Conservation (phyloP, 352 stramenopile genomes). For the Lagenidium giganteum region DNA sequence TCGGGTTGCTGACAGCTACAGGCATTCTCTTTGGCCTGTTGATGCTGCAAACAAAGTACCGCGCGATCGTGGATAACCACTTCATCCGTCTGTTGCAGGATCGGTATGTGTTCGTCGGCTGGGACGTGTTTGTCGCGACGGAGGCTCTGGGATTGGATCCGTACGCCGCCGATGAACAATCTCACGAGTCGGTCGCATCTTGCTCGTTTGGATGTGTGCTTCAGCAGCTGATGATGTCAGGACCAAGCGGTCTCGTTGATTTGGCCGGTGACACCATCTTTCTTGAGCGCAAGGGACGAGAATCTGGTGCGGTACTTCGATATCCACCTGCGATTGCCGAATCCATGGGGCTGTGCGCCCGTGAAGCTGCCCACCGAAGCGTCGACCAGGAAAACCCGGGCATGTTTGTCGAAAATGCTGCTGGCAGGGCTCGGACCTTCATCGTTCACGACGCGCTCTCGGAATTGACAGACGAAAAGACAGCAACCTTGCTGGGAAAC, state of each 20-base stretch:
- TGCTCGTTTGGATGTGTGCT: conserved; percentile 34
- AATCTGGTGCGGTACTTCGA: no score
- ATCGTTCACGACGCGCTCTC: no score
- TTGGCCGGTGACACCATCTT: conserved; percentile 33
- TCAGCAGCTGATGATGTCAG: conserved; percentile 31
- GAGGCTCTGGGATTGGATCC: conserved; percentile 21
- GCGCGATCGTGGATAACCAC: conserved; percentile 12
- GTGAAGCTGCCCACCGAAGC: no score
- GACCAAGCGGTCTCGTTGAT: conserved; percentile 25
- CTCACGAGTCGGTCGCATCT: conserved; percentile 14
- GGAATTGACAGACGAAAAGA: no score
- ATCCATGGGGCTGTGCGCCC: no score
- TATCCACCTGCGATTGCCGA: no score
- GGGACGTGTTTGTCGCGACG: conserved; percentile 15
- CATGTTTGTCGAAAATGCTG: no score
- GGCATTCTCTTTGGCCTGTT: conserved; percentile 5
- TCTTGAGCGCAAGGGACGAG: no score
- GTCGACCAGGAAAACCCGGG: no score
- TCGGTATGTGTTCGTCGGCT: conserved; percentile 18
- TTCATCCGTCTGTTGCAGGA: conserved; percentile 19
- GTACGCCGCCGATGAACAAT: conserved; percentile 2
- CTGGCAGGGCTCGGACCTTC: no score
- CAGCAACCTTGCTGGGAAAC: no score
- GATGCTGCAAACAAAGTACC: conserved; percentile 12
- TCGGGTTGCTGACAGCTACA: conserved; percentile 3